Conservation (phyloP, 1,139 yeast species). For the Kodamaea ohmeri region DNA sequence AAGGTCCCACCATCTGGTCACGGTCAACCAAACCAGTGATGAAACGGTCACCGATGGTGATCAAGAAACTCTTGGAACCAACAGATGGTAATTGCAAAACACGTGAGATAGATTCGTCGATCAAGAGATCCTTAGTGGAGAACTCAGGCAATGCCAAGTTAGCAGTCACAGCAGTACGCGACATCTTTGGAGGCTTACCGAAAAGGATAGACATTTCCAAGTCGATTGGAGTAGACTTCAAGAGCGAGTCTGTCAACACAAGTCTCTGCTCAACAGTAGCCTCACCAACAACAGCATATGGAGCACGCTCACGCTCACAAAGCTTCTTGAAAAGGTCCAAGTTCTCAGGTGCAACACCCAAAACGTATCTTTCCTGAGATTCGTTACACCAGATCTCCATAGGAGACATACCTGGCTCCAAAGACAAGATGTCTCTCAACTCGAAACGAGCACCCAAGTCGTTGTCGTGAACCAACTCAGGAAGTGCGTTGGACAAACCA, state of each 20-base stretch:
- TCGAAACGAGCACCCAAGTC: conserved; percentile 93
- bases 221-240: conserved; percentile 84
- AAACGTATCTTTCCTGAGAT: conserved; percentile 96
- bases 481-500: conserved; percentile 94
- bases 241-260: conserved; percentile 73
- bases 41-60: conserved; percentile 96
- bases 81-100: conserved; percentile 91
- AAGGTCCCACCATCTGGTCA: conserved; percentile 99
- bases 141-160: conserved; percentile 56
- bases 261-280: conserved; percentile 88
- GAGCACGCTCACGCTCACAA: conserved; percentile 95
- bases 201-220: conserved; percentile 95
- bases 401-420: conserved; percentile 98
- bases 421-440: conserved; percentile 81
- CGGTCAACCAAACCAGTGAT: conserved; percentile 96
- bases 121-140: conserved; percentile 25
- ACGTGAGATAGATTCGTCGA: conserved; percentile 72
- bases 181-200: conserved; percentile 96
- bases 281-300: conserved; percentile 91
- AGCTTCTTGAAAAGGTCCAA: conserved; percentile 68
- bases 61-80: conserved; percentile 90
- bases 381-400: conserved; percentile 99
- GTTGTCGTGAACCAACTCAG: conserved; percentile 96
- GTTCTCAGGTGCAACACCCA: conserved; percentile 86
- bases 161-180: conserved; percentile 69